Percentiles rank a stretch among this genome's conserved stretches.
These are phyloP conservation scores for Suaeda aralocaspica DNA, from an alignment of 148 eudicot species.

Conservation along the genomic window DNA sequence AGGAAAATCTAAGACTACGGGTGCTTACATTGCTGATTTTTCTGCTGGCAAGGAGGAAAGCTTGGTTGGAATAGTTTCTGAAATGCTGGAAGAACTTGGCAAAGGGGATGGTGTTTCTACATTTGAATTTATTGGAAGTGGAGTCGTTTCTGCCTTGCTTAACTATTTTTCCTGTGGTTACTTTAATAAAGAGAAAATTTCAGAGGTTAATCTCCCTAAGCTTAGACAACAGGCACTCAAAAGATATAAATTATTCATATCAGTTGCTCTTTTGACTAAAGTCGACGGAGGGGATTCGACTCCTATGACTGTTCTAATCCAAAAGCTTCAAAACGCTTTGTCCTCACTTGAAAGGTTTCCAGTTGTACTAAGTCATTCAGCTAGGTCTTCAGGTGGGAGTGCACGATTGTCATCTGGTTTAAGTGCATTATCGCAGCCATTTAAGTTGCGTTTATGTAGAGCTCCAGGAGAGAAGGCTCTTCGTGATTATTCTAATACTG, in stretches of 20 bases:
- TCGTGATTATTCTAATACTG: conserved; percentile 93
- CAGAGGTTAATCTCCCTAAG: conserved; percentile 74
- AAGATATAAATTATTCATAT: conserved; percentile 74
- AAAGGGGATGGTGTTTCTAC: conserved; percentile 96
- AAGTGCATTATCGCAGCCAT: conserved; percentile 81
- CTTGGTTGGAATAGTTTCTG: conserved; percentile 60
- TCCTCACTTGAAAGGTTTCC: conserved; percentile 94
- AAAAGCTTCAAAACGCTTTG: conserved; percentile 90
- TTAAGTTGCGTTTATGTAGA: conserved; percentile 91
- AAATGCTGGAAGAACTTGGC: conserved; percentile 77
- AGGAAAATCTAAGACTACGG: conserved; percentile 70
- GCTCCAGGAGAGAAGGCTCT: conserved; percentile 90
- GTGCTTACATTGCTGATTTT: conserved; percentile 39
- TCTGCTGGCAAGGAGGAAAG: conserved; percentile 71
- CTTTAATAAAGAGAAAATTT: conserved; percentile 69
- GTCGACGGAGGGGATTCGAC: conserved; percentile 42
- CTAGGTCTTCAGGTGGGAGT: conserved; percentile 76
- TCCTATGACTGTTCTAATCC: conserved; percentile 70
- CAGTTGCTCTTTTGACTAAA: conserved; percentile 61
- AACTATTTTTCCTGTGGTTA: conserved; percentile 85
- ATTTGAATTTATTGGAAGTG: conserved; percentile 96
- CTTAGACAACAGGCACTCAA: conserved; percentile 82
- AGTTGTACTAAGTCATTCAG: conserved; percentile 81
- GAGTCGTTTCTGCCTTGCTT: conserved; percentile 71
- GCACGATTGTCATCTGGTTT: conserved; percentile 84